Evolutionary conservation across 148 eudicot species (phyloP).

Genomic region (Rhododendron ovatum): DNA sequence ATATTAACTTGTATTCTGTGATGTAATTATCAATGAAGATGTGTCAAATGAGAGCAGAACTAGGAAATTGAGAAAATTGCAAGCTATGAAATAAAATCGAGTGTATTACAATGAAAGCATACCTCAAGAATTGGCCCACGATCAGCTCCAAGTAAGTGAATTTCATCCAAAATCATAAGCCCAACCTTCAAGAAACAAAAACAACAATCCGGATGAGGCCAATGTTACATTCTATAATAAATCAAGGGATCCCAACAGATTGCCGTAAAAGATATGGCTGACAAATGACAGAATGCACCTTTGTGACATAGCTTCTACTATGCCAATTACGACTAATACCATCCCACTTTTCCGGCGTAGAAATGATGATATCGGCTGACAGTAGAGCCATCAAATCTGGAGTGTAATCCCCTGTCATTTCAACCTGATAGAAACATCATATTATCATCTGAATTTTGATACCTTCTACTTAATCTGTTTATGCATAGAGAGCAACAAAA

Average conservation of each 20-base stretch:
- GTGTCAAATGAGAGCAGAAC: neutral
- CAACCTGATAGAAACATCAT: slow-evolving; percentile 57
- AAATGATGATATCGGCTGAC: slow-evolving; percentile 93
- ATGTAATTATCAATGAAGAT: neutral
- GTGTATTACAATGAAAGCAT: slow-evolving; percentile 4
- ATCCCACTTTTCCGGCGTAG: slow-evolving; percentile 99
- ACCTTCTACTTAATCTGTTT: neutral
- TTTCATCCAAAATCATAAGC: slow-evolving; percentile 95
- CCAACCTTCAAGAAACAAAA: slow-evolving; percentile 57
- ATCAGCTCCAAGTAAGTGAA: slow-evolving; percentile 97
- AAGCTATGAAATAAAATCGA: neutral
- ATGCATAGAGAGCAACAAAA: slow-evolving; percentile 6
- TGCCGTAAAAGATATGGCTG: neutral
- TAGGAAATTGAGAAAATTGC: neutral
- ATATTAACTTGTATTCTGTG: neutral
- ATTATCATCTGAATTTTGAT: neutral
- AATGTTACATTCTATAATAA: slow-evolving; percentile 4
- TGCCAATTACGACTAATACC: slow-evolving; percentile 99
- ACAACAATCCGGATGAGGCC: slow-evolving; percentile 1
- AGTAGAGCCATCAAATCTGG: slow-evolving; percentile 89
- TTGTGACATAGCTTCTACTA: slow-evolving; percentile 81
- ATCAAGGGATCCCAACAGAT: neutral
- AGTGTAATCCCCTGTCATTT: slow-evolving; percentile 97
- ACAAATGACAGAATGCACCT: slow-evolving; percentile 38
- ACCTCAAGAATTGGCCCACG: slow-evolving; percentile 99